phyloP scores from a whole-genome alignment of 2,329 filamentous ascomycete species.

The Blastomyces emzantsi region DNA sequence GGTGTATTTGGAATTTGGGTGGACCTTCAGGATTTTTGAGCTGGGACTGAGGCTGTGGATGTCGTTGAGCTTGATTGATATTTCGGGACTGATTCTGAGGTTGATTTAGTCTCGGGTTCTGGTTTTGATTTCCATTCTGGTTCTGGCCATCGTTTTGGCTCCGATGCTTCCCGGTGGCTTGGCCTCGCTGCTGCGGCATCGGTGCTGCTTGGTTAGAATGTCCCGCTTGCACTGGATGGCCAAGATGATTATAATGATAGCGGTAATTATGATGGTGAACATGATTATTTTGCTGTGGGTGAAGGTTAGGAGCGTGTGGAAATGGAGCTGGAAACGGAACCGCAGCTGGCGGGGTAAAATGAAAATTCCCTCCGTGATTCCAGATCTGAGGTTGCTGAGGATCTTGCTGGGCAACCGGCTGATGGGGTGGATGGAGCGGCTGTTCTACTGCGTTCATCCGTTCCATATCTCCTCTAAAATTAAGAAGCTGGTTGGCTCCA shows the following conservation, averaged over 20 bases:
- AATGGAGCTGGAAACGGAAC: not conserved
- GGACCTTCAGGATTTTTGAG: no score
- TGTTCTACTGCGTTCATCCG: not conserved
- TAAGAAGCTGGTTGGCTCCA: not conserved
- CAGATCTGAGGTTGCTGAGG: not conserved
- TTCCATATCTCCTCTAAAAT: not conserved
- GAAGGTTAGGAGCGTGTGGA: not conserved
- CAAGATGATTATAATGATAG: no score
- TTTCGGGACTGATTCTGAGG: not conserved
- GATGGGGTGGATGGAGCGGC: not conserved
- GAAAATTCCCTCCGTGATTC: not conserved
- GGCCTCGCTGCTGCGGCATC: not conserved
- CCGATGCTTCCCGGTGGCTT: not conserved
- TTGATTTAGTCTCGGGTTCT: not conserved
- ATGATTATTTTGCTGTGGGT: not conserved
- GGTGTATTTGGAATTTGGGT: not conserved
- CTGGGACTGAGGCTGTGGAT: not conserved
- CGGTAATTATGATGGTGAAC: not conserved
- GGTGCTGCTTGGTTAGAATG: not conserved
- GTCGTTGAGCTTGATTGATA: not conserved
- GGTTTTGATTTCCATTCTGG: not conserved
- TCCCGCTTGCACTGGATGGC: not conserved
- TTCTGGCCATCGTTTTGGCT: not conserved
- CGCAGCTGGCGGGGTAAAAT: not conserved
- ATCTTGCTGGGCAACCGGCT: not conserved